Percentiles rank a stretch among this genome's conserved stretches.
phyloP scores from a whole-genome alignment of 768 basidiomycete genomes.

The Trametes maxima region DNA sequence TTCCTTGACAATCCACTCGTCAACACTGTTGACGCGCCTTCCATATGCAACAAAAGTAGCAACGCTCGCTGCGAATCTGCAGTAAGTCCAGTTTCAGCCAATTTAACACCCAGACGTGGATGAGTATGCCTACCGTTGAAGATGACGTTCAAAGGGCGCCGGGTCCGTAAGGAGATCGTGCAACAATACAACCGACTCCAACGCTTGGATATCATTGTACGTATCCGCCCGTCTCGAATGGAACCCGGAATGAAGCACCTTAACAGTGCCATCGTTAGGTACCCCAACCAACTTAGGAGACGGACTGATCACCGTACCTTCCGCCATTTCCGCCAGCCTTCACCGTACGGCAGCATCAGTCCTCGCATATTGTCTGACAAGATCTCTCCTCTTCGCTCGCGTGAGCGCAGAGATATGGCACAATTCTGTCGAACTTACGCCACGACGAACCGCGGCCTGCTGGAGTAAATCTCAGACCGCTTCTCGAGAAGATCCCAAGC shows the following conservation, averaged over 20 bases:
- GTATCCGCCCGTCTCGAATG: slow-evolving; percentile 44
- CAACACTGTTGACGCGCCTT: slow-evolving; percentile 43
- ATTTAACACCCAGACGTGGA: not conserved
- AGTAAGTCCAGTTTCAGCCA: not conserved
- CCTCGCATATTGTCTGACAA: slow-evolving; percentile 49
- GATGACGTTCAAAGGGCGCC: slow-evolving; percentile 41
- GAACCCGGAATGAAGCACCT: slow-evolving; percentile 50
- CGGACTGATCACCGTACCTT: slow-evolving; percentile 34
- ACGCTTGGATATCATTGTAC: slow-evolving; percentile 49
- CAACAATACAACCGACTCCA: slow-evolving; percentile 49
- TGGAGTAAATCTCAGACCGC: slow-evolving; percentile 49
- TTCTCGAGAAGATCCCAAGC: slow-evolving; percentile 53
- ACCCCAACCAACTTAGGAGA: not conserved
- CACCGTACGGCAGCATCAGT: slow-evolving; percentile 46
- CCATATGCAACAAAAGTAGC: slow-evolving; percentile 49
- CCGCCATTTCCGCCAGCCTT: slow-evolving; percentile 51
- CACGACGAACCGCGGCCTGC: slow-evolving; percentile 49
- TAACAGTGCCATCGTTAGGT: not conserved
- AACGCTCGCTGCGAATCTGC: slow-evolving; percentile 48
- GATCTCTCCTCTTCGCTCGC: slow-evolving; percentile 42
- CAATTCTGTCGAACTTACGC: slow-evolving; percentile 31
- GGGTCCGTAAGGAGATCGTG: slow-evolving; percentile 45
- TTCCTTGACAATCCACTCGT: slow-evolving; percentile 51
- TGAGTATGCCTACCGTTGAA: slow-evolving; percentile 38
- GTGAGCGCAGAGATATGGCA: not conserved